Percentiles rank a stretch among this genome's conserved stretches.
Conservation (phyloP, 2,329 filamentous ascomycete species). For the Leptographium radiaticola region DNA sequence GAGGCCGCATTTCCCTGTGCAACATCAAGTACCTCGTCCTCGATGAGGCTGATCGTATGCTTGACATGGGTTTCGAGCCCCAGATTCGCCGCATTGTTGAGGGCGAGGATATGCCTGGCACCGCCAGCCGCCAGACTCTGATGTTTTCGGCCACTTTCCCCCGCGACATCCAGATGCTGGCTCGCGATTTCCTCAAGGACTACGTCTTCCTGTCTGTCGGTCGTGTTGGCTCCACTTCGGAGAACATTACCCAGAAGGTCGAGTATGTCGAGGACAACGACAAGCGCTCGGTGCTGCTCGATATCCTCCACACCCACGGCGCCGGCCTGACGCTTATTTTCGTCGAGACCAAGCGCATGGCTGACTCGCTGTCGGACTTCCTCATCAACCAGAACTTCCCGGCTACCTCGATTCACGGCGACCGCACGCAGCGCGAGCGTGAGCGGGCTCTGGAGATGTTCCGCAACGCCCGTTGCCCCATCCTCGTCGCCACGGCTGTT, state of each 20-base stretch:
- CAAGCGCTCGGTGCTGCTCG: constrained; percentile 94
- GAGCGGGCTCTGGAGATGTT: constrained; percentile 97
- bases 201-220: constrained; percentile 98
- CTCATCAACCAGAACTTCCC: constrained; percentile 98
- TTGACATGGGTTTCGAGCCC: constrained; percentile 99
- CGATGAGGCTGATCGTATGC: constrained; percentile 98
- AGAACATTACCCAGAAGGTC: constrained; percentile 98
- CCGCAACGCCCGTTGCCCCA: constrained; percentile 88
- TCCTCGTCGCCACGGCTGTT: constrained; percentile 92
- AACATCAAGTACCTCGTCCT: constrained; percentile 99
- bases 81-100: constrained; percentile 98
- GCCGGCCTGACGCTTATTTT: constrained; percentile 88
- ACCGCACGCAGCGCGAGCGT: constrained; percentile 97
- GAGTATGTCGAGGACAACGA: constrained; percentile 90
- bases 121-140: constrained; percentile 81
- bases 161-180: constrained; percentile 97
- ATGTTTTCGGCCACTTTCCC: constrained; percentile 99
- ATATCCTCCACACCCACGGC: constrained; percentile 91
- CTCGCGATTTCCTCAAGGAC: constrained; percentile 96
- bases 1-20: constrained; percentile 89
- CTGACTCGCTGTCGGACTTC: constrained; percentile 94
- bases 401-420: constrained; percentile 95
- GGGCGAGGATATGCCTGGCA: constrained; percentile 90
- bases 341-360: constrained; percentile 99
- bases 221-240: constrained; percentile 97